These are phyloP conservation scores for Torulaspora microellipsoides DNA, from an alignment of 805 yeast genomes.

Conservation along the genomic window DNA sequence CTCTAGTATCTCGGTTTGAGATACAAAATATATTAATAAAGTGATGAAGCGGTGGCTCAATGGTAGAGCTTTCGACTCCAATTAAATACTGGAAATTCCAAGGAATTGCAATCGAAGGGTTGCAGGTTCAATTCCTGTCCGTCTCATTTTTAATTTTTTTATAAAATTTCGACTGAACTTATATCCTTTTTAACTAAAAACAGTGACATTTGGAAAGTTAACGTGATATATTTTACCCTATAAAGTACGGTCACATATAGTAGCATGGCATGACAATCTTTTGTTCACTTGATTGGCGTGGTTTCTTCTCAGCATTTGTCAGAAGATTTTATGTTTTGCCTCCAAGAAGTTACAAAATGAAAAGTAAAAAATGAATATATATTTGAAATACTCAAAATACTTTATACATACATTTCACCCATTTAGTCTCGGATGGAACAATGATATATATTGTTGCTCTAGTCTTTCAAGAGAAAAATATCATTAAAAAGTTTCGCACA, in stretches of 20 bases:
- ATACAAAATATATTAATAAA: too few relatives aligned
- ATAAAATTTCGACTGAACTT: background rate
- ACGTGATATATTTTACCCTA: background rate
- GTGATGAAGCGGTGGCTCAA: slow-evolving; percentile 52
- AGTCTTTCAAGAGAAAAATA: slow-evolving; percentile 50
- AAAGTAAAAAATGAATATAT: too few relatives aligned
- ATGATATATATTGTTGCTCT: background rate
- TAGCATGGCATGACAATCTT: background rate
- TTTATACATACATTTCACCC: too few relatives aligned
- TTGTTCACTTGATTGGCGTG: too few relatives aligned
- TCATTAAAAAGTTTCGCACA: slow-evolving; percentile 73
- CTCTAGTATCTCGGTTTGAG: too few relatives aligned
- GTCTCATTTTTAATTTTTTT: slow-evolving; percentile 40
- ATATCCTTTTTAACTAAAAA: background rate
- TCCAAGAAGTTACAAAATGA: too few relatives aligned
- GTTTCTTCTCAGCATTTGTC: too few relatives aligned
- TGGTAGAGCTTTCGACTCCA: slow-evolving; percentile 60
- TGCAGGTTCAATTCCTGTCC: slow-evolving; percentile 70
- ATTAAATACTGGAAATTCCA: slow-evolving; percentile 27
- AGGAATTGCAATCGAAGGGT: slow-evolving; percentile 48
- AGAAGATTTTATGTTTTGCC: too few relatives aligned
- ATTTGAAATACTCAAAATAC: too few relatives aligned
- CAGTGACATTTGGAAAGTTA: background rate
- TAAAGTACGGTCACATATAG: background rate
- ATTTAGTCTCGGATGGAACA: too few relatives aligned